Evolutionary conservation across 108 stramenopile genomes (phyloP), one percentile per base, ranked within the genome.

Genomic region (Skeletonema marinoi): DNA sequence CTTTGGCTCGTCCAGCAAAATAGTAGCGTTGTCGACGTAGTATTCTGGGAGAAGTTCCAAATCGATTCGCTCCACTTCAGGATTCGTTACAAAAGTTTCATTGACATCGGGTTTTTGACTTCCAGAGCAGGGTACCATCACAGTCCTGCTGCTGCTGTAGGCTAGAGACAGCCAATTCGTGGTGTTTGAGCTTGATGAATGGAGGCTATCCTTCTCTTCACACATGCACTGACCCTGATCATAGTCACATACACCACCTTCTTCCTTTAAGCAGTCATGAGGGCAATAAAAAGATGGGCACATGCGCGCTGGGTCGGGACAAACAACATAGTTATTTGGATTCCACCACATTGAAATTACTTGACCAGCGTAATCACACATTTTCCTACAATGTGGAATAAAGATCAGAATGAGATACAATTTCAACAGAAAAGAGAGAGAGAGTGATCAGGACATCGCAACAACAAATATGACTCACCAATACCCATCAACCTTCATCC

Each of bases 211-310:
- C 19, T 25, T 25, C 54, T 48, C 65, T 39, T 82, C 72, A 73
- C 93, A 93, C 73, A 92, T 70, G 70, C 94, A 95, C 42, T 90
- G 56, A 21, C 92, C 90, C 16, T 69, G 71, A 0, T 62, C 58
- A 72, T 90, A 92, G 79, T 95, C 84, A 66, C 94, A 95, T 0
- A 81, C 65, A 10, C 92, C 91, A 69, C 67, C 82, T 25, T 56
- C 54, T 25, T 91, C 91, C 9, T 83, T 81, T 31, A 95, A 70
- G 72, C 94, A 95, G 81, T 95, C 90, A 46, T 80, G 76, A 12
- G 78, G 89, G 67, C 94, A 95, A 46, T 82, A 92, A 65, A 95
- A 95, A 4, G 90, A 89, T 10, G 94, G 94, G 54, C 94, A 95
- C 39, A 91, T 75, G 19, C 87, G 85, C 6, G 80, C 66, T 30